These are phyloP conservation scores for Cokeromyces recurvatus DNA, from an alignment of 371 early-diverging fungal genomes.

Conservation along the genomic window DNA sequence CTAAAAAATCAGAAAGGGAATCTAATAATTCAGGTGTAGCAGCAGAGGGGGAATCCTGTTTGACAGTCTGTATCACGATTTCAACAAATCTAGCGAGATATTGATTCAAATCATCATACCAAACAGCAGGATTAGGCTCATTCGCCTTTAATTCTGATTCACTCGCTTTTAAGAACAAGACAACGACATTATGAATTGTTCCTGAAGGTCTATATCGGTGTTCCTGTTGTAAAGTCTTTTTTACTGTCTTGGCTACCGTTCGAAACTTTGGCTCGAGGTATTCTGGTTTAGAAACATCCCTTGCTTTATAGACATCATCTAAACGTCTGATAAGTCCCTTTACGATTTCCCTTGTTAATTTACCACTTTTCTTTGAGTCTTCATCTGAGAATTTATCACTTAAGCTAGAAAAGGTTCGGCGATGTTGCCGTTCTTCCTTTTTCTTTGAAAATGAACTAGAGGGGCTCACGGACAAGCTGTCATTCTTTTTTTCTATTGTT, in stretches of 20 bases:
- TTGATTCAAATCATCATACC: constrained; percentile 28
- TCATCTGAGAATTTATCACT: constrained; percentile 33
- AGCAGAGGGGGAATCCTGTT: constrained; percentile 32
- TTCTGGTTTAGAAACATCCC: constrained; percentile 20
- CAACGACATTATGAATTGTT: constrained; percentile 33
- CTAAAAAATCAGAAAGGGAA: constrained; percentile 6
- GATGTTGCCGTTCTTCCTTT: constrained; percentile 2
- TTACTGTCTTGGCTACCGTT: constrained; percentile 17
- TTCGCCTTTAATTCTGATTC: constrained; percentile 24
- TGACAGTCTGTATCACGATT: constrained; percentile 34
- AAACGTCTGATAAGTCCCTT: constrained; percentile 25
- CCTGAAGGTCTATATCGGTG: constrained; percentile 31
- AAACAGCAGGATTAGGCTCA: constrained; percentile 14
- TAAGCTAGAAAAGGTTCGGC: constrained; percentile 14
- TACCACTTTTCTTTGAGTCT: constrained; percentile 23
- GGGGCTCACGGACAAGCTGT: constrained; percentile 9
- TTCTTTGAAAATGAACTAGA: constrained; percentile 11
- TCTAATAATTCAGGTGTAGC: constrained; percentile 40
- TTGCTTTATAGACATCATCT: constrained; percentile 28
- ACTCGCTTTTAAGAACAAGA: constrained; percentile 31
- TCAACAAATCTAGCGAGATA: constrained; percentile 30
- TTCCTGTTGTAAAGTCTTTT: constrained; percentile 17
- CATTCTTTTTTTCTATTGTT: constrained; percentile 5
- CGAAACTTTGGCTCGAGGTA: constrained; percentile 25
- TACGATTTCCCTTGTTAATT: constrained; percentile 36